Percentiles rank a stretch among this genome's conserved stretches.
Evolutionary conservation across 495 filamentous ascomycete genomes (phyloP).

Genomic region (Penicillium verhagenii): DNA sequence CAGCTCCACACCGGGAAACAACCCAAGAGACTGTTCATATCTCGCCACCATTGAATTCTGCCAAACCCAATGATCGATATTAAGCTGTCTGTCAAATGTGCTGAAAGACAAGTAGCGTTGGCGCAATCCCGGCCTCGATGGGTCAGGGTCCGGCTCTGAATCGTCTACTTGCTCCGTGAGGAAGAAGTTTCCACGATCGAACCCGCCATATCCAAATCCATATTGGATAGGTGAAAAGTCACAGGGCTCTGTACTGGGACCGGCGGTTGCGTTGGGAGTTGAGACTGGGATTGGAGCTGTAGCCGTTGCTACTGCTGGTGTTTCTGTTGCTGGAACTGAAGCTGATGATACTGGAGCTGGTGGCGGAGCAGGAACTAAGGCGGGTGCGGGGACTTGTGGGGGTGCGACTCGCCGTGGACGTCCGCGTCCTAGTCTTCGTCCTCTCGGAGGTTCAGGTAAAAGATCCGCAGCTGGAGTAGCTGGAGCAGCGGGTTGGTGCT

Average conservation of each 20-base stretch:
- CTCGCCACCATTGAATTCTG: neutral
- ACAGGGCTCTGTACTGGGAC: too few species aligned
- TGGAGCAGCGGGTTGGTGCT: too few species aligned
- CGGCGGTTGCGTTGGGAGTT: neutral
- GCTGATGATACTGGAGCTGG: neutral
- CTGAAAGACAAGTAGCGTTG: neutral
- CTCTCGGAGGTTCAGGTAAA: neutral
- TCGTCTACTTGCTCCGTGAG: neutral
- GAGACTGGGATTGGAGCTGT: too few species aligned
- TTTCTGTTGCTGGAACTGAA: neutral
- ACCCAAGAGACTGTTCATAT: neutral
- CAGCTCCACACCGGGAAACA: neutral
- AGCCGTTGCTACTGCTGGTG: too few species aligned
- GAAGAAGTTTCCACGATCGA: neutral
- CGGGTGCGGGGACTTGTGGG: neutral
- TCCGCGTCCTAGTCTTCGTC: neutral
- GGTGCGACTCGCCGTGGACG: neutral
- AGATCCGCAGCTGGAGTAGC: too few species aligned
- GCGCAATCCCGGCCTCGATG: neutral
- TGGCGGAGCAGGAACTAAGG: neutral
- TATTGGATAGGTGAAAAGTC: neutral
- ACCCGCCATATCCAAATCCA: slow-evolving; percentile 10
- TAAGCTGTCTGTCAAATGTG: neutral
- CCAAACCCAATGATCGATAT: neutral
- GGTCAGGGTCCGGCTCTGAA: neutral